Conservation (phyloP, 108 stramenopile species). For the Nitzschia putrida region DNA sequence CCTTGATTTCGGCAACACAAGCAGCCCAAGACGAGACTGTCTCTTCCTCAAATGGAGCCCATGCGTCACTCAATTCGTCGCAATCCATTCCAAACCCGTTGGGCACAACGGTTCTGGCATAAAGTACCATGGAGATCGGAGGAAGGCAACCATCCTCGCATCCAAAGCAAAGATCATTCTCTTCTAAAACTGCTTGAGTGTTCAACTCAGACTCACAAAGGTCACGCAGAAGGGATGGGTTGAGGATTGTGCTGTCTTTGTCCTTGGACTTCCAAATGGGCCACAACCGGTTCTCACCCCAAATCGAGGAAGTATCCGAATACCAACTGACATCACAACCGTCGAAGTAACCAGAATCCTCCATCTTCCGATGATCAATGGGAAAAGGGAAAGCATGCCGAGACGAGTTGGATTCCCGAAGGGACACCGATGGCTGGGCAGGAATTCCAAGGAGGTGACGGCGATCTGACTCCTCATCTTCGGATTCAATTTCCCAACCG, state of each 20-base stretch:
- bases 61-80: constrained; percentile 33
- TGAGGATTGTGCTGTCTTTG: constrained; percentile 3
- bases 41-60: constrained; percentile 21
- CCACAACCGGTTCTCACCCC: constrained; percentile 34
- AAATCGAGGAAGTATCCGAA: background rate
- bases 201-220: constrained; percentile 46
- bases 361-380: constrained; percentile 10
- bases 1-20: constrained; percentile 33
- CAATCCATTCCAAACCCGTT: constrained; percentile 40
- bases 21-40: constrained; percentile 21
- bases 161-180: constrained; percentile 37
- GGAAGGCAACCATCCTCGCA: constrained; percentile 42
- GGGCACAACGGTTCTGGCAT: constrained; percentile 37
- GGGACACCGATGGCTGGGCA: background rate
- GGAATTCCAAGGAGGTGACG: background rate
- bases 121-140: constrained; percentile 44
- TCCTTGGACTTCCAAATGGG: constrained; percentile 33
- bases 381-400: background rate
- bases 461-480: constrained; percentile 1
- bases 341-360: constrained; percentile 6
- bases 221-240: constrained; percentile 27
- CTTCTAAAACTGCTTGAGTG: constrained; percentile 39
- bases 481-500: constrained; percentile 35
- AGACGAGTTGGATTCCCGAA: background rate
- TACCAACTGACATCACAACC: constrained; percentile 42